Evolutionary conservation across 73 alveolate species (phyloP).

Genomic region (Paramecium sonneborni): DNA sequence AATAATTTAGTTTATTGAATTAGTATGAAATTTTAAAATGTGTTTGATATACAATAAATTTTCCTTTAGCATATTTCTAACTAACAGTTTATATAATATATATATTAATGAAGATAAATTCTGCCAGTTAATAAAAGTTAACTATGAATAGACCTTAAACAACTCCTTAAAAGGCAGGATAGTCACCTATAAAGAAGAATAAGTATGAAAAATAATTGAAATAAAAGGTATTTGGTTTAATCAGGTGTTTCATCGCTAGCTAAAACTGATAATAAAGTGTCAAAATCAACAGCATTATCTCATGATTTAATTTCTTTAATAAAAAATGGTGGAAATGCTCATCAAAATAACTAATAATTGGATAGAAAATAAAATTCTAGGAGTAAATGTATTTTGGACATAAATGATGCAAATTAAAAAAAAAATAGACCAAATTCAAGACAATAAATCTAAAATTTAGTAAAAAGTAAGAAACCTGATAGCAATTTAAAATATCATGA

Average conservation of each 20-base stretch:
- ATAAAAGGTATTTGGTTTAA: constrained; percentile 40
- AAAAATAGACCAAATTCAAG: constrained; percentile 50
- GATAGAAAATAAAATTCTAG: constrained; percentile 12
- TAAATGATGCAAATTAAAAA: constrained; percentile 22
- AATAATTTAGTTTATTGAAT: too few relatives aligned
- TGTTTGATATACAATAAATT: too few relatives aligned
- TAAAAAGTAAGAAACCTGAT: neutral
- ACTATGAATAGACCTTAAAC: constrained; percentile 14
- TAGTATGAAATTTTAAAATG: too few relatives aligned
- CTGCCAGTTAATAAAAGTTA: constrained; percentile 46
- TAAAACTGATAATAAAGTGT: neutral
- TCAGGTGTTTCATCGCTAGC: constrained; percentile 7
- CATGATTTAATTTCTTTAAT: constrained; percentile 18
- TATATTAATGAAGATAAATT: constrained; percentile 20
- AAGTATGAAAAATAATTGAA: neutral
- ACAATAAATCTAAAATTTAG: constrained; percentile 17
- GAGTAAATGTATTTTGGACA: neutral
- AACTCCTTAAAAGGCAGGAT: constrained; percentile 26
- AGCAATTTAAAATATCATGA: constrained; percentile 49
- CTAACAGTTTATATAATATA: neutral
- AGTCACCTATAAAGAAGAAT: constrained; percentile 37
- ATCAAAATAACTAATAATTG: neutral
- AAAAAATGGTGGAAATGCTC: constrained; percentile 14
- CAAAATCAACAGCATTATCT: constrained; percentile 15
- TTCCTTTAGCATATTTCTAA: too few relatives aligned